Evolutionary conservation across 2,329 filamentous ascomycete species (phyloP).

Genomic region (Trichoderma breve): DNA sequence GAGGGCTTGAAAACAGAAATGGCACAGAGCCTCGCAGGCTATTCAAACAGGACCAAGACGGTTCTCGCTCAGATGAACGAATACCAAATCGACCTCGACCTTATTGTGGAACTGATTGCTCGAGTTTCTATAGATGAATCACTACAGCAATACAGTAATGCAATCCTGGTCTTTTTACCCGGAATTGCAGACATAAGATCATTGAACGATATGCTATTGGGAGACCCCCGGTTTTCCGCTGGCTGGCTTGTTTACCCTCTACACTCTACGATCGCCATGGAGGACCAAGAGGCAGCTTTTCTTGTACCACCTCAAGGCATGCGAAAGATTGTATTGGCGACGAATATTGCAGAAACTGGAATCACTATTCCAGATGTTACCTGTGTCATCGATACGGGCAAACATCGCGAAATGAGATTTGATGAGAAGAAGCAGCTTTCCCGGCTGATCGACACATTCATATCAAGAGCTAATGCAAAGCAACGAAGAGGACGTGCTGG

Average conservation of each 20-base stretch:
- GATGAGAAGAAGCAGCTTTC: slow-evolving; percentile 92
- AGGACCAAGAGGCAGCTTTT: slow-evolving; percentile 95
- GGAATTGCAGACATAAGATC: slow-evolving; percentile 90
- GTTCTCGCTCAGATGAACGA: slow-evolving; percentile 80
- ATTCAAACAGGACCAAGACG: slow-evolving; percentile 72
- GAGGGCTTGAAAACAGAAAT: slow-evolving; percentile 56
- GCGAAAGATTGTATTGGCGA: slow-evolving; percentile 92
- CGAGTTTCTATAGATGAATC: slow-evolving; percentile 68
- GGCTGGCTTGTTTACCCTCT: slow-evolving; percentile 86
- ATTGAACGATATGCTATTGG: slow-evolving; percentile 79
- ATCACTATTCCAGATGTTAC: slow-evolving; percentile 98
- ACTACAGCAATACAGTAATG: slow-evolving; percentile 74
- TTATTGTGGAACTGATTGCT: slow-evolving; percentile 76
- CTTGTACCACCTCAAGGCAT: slow-evolving; percentile 75
- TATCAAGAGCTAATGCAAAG: slow-evolving; percentile 92
- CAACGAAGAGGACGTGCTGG: slow-evolving; percentile 91
- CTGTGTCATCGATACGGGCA: slow-evolving; percentile 93
- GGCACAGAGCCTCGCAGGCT: slow-evolving; percentile 65
- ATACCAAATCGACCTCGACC: slow-evolving; percentile 84
- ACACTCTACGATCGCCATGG: slow-evolving; percentile 91
- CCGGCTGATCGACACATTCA: slow-evolving; percentile 87
- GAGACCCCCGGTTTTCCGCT: slow-evolving; percentile 70
- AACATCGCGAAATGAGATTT: slow-evolving; percentile 96
- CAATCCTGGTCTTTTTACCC: slow-evolving; percentile 90
- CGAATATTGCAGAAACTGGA: slow-evolving; percentile 97